Evolutionary conservation across 2,329 filamentous ascomycete species (phyloP).

Genomic region (Pyricularia grisea): DNA sequence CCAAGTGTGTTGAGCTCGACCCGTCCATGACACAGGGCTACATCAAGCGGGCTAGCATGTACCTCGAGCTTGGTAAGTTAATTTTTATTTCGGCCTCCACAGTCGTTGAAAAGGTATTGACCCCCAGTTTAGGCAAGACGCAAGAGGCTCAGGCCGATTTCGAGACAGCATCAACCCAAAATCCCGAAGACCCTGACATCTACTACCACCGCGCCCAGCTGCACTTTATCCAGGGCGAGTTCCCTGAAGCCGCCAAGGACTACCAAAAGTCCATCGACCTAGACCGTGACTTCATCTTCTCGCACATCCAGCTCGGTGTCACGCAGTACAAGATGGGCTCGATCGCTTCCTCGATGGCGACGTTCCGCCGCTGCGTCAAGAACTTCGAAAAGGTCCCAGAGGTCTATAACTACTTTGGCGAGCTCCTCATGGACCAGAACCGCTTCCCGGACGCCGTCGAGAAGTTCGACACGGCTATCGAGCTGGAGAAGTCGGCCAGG

Average conservation of each 20-base stretch:
- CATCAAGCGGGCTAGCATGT: conserved; percentile 98
- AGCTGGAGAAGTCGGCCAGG: conserved; percentile 94
- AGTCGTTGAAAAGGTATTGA: neutral
- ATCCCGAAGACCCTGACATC: conserved; percentile 86
- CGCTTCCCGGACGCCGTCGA: conserved; percentile 93
- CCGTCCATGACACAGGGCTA: conserved; percentile 88
- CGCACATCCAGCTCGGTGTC: conserved; percentile 96
- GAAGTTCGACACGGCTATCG: conserved; percentile 97
- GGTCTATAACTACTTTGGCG: conserved; percentile 99
- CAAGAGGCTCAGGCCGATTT: conserved; percentile 86
- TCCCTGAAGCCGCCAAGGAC: conserved; percentile 88
- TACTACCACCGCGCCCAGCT: conserved; percentile 98
- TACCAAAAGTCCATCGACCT: conserved; percentile 99
- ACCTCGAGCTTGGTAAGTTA: conserved; percentile 73
- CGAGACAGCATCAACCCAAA: conserved; percentile 72
- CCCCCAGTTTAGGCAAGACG: conserved; percentile 51
- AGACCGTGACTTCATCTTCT: conserved; percentile 95
- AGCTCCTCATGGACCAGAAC: conserved; percentile 91
- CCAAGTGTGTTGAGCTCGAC: conserved; percentile 87
- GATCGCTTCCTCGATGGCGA: conserved; percentile 95
- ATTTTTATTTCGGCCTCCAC: neutral
- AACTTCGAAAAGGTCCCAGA: conserved; percentile 95
- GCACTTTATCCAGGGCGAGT: conserved; percentile 94
- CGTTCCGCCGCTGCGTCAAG: conserved; percentile 95
- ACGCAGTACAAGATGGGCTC: conserved; percentile 99